Percentiles rank a stretch among this genome's conserved stretches.
Conservation (phyloP, 1,284 basidiomycete species). For the Ganoderma meredithae region DNA sequence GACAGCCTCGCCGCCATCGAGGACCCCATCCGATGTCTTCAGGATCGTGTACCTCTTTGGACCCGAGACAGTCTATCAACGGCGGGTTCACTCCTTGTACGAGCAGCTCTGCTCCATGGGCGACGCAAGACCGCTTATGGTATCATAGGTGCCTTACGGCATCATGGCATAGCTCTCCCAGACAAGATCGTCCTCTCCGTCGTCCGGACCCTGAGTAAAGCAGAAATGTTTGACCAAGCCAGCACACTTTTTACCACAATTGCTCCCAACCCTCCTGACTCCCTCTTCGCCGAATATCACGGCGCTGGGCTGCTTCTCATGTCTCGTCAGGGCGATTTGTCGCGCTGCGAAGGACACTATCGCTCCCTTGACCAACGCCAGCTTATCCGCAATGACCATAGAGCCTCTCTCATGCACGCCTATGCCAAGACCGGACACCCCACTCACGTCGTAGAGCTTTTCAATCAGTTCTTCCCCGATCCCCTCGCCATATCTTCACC, state of each 20-base stretch:
- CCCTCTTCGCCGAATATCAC: constrained; percentile 42
- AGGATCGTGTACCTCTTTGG: constrained; percentile 37
- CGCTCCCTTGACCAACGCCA: constrained; percentile 43
- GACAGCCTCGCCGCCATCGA: constrained; percentile 45
- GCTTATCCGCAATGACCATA: constrained; percentile 43
- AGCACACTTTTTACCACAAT: constrained; percentile 48
- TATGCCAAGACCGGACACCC: constrained; percentile 56
- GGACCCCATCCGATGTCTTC: constrained; percentile 47
- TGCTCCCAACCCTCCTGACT: constrained; percentile 8
- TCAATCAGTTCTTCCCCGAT: constrained; percentile 60
- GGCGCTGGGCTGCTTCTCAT: constrained; percentile 59
- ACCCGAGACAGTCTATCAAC: constrained; percentile 38
- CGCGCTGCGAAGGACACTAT: constrained; percentile 54
- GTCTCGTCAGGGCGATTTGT: constrained; percentile 57
- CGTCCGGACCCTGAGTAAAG: constrained; percentile 54
- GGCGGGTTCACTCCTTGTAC: constrained; percentile 52
- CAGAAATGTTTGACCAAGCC: constrained; percentile 51
- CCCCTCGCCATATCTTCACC: constrained; percentile 21
- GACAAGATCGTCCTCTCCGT: constrained; percentile 45
- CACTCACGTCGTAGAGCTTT: constrained; percentile 55
- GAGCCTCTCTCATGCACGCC: constrained; percentile 58
- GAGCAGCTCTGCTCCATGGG: constrained; percentile 43
- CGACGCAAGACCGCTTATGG: constrained; percentile 50
- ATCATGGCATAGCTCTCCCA: constrained; percentile 44
- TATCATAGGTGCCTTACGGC: constrained; percentile 51